Evolutionary conservation across 2,329 filamentous ascomycete genomes (phyloP).

Genomic region (Hypoxylon sp.): DNA sequence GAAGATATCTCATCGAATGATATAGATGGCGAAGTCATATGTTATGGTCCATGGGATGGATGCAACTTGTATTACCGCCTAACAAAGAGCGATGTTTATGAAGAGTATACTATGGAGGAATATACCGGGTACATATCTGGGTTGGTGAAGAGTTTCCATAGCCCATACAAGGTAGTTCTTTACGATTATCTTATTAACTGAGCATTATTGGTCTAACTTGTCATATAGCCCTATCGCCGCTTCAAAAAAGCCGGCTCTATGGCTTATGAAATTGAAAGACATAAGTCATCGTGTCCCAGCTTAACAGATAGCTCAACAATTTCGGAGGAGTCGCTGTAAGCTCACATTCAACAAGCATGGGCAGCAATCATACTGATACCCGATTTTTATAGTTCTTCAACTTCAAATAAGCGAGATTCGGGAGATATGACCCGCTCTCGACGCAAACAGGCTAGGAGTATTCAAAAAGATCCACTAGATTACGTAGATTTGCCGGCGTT

Average conservation of each 20-base stretch:
- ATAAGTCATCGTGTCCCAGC: slow-evolving; percentile 11
- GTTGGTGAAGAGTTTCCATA: neutral
- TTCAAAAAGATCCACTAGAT: neutral
- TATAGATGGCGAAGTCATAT: slow-evolving; percentile 8
- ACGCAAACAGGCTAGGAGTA: neutral
- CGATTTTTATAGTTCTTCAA: neutral
- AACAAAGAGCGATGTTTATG: neutral
- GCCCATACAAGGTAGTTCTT: neutral
- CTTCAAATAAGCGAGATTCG: neutral
- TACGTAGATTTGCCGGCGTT: neutral
- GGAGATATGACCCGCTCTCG: neutral
- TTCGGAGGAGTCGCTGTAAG: slow-evolving; percentile 3
- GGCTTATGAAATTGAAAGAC: neutral
- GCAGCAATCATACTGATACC: neutral
- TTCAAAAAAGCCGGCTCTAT: neutral
- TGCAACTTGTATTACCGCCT: slow-evolving; percentile 11
- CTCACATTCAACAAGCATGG: neutral
- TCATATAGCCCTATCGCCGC: neutral
- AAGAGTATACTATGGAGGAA: slow-evolving; percentile 9
- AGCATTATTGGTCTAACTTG: slow-evolving; percentile 5
- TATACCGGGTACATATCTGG: neutral
- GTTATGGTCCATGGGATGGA: slow-evolving; percentile 21
- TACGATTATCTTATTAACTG: neutral
- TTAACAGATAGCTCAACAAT: slow-evolving; percentile 14
- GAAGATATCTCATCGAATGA: neutral